These are phyloP conservation scores for Letharia columbiana DNA, from an alignment of 495 filamentous ascomycete species.

Conservation along the genomic window DNA sequence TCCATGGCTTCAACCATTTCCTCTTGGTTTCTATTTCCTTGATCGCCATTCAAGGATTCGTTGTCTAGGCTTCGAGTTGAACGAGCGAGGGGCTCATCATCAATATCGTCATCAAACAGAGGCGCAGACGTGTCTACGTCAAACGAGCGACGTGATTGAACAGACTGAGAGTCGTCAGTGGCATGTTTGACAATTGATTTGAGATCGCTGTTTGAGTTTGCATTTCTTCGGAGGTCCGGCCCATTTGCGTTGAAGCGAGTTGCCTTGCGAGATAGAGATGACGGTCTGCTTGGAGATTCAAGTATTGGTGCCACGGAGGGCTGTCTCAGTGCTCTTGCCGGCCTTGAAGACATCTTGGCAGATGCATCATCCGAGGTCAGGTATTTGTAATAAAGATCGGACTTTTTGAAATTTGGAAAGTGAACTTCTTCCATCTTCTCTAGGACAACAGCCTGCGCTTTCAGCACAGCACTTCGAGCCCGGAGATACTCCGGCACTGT, in stretches of 20 bases:
- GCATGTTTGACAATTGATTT: slow-evolving; percentile 31
- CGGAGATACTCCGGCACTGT: slow-evolving; percentile 72
- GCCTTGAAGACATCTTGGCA: slow-evolving; percentile 29
- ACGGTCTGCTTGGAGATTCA: slow-evolving; percentile 32
- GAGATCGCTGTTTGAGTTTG: slow-evolving; percentile 51
- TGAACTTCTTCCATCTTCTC: slow-evolving; percentile 73
- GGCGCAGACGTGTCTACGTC: slow-evolving; percentile 47
- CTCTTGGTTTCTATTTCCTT: slow-evolving; percentile 36
- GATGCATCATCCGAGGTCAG: slow-evolving; percentile 79
- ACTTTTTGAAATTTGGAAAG: slow-evolving; percentile 80
- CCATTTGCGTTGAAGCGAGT: slow-evolving; percentile 30
- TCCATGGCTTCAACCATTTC: slow-evolving; percentile 86
- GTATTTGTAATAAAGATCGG: slow-evolving; percentile 91
- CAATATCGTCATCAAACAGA: slow-evolving; percentile 59
- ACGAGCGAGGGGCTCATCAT: slow-evolving; percentile 52
- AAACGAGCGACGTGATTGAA: slow-evolving; percentile 46
- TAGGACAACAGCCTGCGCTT: slow-evolving; percentile 71
- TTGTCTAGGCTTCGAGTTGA: slow-evolving; percentile 51
- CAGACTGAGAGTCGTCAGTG: slow-evolving; percentile 28
- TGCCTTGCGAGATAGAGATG: slow-evolving; percentile 34
- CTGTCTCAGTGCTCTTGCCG: slow-evolving; percentile 28
- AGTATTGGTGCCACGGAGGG: slow-evolving; percentile 24
- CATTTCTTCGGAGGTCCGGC: slow-evolving; percentile 48
- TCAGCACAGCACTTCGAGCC: slow-evolving; percentile 72
- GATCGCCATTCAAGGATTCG: slow-evolving; percentile 42